Evolutionary conservation across 2,329 filamentous ascomycete species (phyloP), one percentile per base, ranked within the genome.

Genomic region (Lecanosticta acicola): DNA sequence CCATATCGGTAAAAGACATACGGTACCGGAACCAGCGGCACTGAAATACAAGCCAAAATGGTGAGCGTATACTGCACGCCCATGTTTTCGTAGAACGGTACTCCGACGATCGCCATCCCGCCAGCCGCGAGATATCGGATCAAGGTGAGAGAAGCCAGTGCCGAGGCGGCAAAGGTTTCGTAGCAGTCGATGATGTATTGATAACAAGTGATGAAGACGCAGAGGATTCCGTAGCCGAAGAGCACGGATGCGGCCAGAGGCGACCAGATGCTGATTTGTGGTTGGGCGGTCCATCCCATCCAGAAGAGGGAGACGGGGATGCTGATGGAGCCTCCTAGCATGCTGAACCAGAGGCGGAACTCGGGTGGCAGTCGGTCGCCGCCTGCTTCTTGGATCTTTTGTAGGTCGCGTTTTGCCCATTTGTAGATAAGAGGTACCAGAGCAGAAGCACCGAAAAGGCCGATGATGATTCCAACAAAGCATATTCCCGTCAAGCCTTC

Each of bases 171-270:
- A 50, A 76, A 77, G 5, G 68, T 68, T 35, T 74, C 73, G 53
- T 80, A 81, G 8, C 68, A 68, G 53, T 80, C 76, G 46, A 80
- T 79, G 42, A 81, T 73, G 56, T 81, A 81, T 65, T 76, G 71
- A 45, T 77, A 78, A 33, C 65, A 70, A 42, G 66, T 69, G 49
- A 77, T 72, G 59, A 76, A 78, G 9, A 77, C 65, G 38, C 68
- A 69, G 8, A 74, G 67, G 21, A 73, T 68, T 1, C 73, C 74
- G 50, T 71, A 71, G 4, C 77, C 76, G 54, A 80, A 77, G 0
- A 78, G 51, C 1, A 72, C 68, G n/a, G 68, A 74, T 1, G 75
- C 75, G 1, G 62, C 60, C 2, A 80, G 66, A 0, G 73, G 71
- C 14, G 69, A 72, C 75, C 75, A 79, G 53, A 74, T 70, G 7